Percentiles rank a stretch among this genome's conserved stretches.
Evolutionary conservation across 768 basidiomycete species (phyloP).

Genomic region (Boletus sensibilis): DNA sequence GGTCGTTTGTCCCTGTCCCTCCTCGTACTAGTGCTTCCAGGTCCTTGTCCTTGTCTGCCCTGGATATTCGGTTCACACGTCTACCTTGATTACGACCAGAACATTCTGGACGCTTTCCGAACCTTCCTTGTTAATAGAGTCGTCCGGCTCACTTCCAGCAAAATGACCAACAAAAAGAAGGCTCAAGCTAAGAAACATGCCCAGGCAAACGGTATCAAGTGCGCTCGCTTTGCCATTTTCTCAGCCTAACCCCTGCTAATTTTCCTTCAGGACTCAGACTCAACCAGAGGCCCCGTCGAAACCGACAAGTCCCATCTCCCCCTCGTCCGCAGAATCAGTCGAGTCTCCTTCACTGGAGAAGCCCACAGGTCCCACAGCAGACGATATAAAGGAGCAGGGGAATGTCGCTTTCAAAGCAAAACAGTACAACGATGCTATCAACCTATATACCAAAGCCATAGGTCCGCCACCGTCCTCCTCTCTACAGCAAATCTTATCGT

Average conservation of each 20-base stretch:
- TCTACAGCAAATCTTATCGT: constrained; percentile 21
- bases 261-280: constrained; percentile 14
- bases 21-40: not conserved
- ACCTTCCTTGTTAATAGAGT: not conserved
- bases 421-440: constrained; percentile 66
- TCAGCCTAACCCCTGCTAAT: constrained; percentile 8
- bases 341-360: constrained; percentile 15
- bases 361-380: constrained; percentile 38
- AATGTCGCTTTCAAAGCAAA: constrained; percentile 72
- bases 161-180: constrained; percentile 36
- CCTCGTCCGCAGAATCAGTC: constrained; percentile 11
- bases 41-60: not conserved
- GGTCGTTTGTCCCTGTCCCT: not conserved
- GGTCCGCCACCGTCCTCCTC: constrained; percentile 37
- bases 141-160: not conserved
- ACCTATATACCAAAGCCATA: constrained; percentile 74
- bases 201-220: constrained; percentile 29
- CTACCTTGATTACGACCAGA: not conserved
- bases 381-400: constrained; percentile 72
- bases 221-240: not conserved
- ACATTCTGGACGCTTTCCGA: constrained; percentile 12
- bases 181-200: constrained; percentile 27
- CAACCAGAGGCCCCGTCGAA: constrained; percentile 6
- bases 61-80: not conserved
- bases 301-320: constrained; percentile 18